Base-by-base conservation (phyloP, 1,284 basidiomycete species). In the Rhodotorula sp. region DNA sequence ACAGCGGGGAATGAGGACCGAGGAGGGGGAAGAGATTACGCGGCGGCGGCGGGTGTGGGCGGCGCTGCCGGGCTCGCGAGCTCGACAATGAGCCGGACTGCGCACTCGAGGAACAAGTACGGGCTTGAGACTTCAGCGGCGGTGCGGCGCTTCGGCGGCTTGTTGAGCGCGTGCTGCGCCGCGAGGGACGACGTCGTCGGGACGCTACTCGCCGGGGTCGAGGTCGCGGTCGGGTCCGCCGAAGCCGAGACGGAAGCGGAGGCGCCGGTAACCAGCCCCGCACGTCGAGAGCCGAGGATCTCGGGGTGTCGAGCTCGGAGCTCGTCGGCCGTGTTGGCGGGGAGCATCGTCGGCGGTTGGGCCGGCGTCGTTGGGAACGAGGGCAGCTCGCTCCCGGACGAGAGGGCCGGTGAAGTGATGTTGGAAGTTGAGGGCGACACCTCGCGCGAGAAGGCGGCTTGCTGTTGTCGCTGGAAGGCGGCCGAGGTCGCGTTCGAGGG, bases 91-190 rank as follows among this genome's bases (percentile, higher is more conserved):
- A 86, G 80, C 68, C 83, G 78, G 71, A 84, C 96, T 12, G 96
- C 93, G 67, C 95, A 90, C 80, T 99, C 95, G 86, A 98, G 89
- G 81, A 99, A 99, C 72, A 98, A 86, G 82, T 95, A 99, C 6
- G 96, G 95, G 62, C 83, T 84, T 55, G 90, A 93, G 12, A 91
- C 87, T 88, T 74, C 74, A 67, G 73, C 56, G 61, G 77, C 69
- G 69, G 63, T 54, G 6, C 46, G 33, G 22, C 60, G 66, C 60
- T 55, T 37, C 14, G 51, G 26, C 66, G 53, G 53, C 53, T 54
- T 54, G 53, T 54, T 29, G 53, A 54, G 53, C 53, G 53, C 26
- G 53, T 60, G 89, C 29, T n/a, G 54, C 33, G 33, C 33, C 56
- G 56, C 22, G 37, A 42, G 37, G 10, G 56, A 42, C 17, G 33